These are phyloP conservation scores for Balansia obtecta DNA, from an alignment of 2,329 filamentous ascomycete genomes.

Conservation along the genomic window DNA sequence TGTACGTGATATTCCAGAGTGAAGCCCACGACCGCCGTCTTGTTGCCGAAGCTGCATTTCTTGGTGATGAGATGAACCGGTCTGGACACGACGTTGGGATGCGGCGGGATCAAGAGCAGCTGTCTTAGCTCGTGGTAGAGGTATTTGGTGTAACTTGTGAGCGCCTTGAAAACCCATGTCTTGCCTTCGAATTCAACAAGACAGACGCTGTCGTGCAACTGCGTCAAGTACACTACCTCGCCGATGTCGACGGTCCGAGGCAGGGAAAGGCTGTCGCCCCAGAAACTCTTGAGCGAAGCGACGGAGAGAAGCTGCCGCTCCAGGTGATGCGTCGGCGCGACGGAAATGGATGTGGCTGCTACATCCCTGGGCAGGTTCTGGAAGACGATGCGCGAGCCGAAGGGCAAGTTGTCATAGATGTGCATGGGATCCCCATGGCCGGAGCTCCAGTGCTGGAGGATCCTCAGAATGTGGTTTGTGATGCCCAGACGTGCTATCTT, in stretches of 20 bases:
- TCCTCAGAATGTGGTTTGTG: conserved; percentile 39
- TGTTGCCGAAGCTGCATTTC: conserved; percentile 40
- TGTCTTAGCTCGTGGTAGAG: conserved; percentile 48
- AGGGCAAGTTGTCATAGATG: conserved; percentile 36
- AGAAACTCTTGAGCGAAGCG: conserved; percentile 27
- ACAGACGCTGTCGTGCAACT: conserved; percentile 48
- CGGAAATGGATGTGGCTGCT: conserved; percentile 29
- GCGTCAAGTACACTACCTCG: conserved; percentile 35
- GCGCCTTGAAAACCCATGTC: conserved; percentile 43
- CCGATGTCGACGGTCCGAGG: conserved; percentile 37
- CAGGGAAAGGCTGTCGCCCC: conserved; percentile 28
- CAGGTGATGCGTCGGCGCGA: conserved; percentile 38
- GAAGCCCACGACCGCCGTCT: conserved; percentile 43
- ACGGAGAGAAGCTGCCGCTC: conserved; percentile 39
- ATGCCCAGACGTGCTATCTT: conserved; percentile 38
- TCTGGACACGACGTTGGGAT: conserved; percentile 38
- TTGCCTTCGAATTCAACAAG: conserved; percentile 32
- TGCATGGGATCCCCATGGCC: conserved; percentile 15
- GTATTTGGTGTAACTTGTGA: conserved; percentile 45
- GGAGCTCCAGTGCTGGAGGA: conserved; percentile 38
- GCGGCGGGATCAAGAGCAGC: conserved; percentile 37
- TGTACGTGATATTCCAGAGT: conserved; percentile 39
- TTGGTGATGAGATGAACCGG: conserved; percentile 45
- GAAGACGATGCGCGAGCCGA: conserved; percentile 45
- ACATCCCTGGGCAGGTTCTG: conserved; percentile 36